Conservation (phyloP, 257 asterid species). For the Gardenia jasminoides region DNA sequence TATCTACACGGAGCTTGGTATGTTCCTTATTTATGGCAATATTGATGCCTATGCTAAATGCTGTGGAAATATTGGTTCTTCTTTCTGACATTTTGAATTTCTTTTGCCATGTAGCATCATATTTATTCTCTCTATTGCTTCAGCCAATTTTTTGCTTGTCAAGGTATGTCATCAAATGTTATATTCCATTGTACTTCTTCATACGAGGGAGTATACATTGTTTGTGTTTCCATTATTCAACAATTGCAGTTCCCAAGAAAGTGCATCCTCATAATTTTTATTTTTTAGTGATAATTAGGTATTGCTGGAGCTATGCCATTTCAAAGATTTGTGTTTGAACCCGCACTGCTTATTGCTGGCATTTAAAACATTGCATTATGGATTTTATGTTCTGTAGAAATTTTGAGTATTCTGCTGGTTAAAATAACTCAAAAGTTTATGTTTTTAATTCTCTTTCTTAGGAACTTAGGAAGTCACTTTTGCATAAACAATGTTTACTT, state of each 20-base stretch:
- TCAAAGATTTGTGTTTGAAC: background rate
- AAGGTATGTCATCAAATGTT: slow-evolving; percentile 57
- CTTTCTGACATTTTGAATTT: slow-evolving; percentile 14
- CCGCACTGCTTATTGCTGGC: background rate
- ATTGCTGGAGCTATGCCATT: background rate
- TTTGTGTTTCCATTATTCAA: background rate
- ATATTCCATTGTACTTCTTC: slow-evolving; percentile 13
- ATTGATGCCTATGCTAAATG: slow-evolving; percentile 17
- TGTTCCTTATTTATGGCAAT: slow-evolving; percentile 7
- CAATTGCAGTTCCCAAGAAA: background rate
- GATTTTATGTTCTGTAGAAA: background rate
- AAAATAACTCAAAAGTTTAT: background rate
- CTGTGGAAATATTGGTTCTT: slow-evolving; percentile 18
- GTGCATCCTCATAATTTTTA: background rate
- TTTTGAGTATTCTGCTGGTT: background rate
- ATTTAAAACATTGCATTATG: background rate
- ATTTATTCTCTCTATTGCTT: slow-evolving; percentile 62
- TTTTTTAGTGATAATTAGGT: background rate
- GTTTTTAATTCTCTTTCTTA: background rate
- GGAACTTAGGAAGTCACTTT: background rate
- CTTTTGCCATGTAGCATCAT: slow-evolving; percentile 55
- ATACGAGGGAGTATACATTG: background rate
- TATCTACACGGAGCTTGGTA: slow-evolving; percentile 96
- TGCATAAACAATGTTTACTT: background rate
- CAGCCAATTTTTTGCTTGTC: slow-evolving; percentile 77